phyloP scores from a whole-genome alignment of 2,329 filamentous ascomycete genomes.

The Aspergillus pseudoterreus region DNA sequence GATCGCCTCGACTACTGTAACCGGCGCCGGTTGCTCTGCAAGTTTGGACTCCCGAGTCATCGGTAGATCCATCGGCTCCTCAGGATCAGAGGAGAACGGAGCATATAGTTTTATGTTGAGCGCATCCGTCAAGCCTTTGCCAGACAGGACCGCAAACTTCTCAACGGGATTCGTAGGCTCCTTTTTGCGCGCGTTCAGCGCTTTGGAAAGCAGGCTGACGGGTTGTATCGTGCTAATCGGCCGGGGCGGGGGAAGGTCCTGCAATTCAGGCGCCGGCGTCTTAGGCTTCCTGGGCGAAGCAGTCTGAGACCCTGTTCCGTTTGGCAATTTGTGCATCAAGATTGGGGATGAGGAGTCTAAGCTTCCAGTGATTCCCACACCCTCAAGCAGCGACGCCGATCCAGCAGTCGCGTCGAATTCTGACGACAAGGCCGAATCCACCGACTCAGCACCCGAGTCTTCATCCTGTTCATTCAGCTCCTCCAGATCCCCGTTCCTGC shows the following conservation, averaged over 20 bases:
- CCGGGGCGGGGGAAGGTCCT: constrained; percentile 57
- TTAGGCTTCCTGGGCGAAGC: constrained; percentile 52
- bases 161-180: constrained; percentile 60
- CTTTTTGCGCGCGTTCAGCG: constrained; percentile 54
- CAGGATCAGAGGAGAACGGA: constrained; percentile 55
- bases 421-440: constrained; percentile 48
- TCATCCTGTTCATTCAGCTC: constrained; percentile 41
- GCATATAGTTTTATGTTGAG: constrained; percentile 62
- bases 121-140: constrained; percentile 57
- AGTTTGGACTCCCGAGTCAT: constrained; percentile 55
- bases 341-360: constrained; percentile 51
- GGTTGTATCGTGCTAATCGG: constrained; percentile 58
- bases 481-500: constrained; percentile 26
- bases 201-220: constrained; percentile 56
- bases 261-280: constrained; percentile 47
- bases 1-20: constrained; percentile 61
- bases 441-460: constrained; percentile 48
- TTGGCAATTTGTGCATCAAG: constrained; percentile 39
- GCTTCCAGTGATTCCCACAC: constrained; percentile 42
- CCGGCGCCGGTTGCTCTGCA: constrained; percentile 42
- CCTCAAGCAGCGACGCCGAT: constrained; percentile 55
- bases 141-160: constrained; percentile 57
- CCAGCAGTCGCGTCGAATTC: constrained; percentile 54
- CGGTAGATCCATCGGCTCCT: constrained; percentile 57
- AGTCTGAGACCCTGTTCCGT: constrained; percentile 28